Evolutionary conservation across 2,329 filamentous ascomycete genomes (phyloP).

Genomic region (Chrysosporium keratinophilum): DNA sequence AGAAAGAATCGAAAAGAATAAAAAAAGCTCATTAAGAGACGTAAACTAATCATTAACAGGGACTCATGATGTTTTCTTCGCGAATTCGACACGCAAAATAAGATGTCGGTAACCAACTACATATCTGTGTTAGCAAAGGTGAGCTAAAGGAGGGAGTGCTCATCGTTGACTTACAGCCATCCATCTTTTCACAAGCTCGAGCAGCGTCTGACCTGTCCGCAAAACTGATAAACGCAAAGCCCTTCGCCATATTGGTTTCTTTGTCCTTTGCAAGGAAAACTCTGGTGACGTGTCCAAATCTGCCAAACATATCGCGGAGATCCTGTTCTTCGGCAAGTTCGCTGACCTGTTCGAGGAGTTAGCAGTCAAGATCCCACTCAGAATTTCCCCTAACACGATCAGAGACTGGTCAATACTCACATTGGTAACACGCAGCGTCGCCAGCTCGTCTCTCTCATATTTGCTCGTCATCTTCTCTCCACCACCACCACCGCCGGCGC

Average conservation of each 20-base stretch:
- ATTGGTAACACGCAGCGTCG: slow-evolving; percentile 94
- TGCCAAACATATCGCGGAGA: slow-evolving; percentile 94
- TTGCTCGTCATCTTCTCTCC: slow-evolving; percentile 87
- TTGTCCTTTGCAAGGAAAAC: slow-evolving; percentile 97
- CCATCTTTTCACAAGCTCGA: slow-evolving; percentile 93
- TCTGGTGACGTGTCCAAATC: slow-evolving; percentile 90
- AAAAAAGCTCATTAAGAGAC: slow-evolving; percentile 5
- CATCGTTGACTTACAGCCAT: slow-evolving; percentile 56
- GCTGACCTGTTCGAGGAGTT: slow-evolving; percentile 56
- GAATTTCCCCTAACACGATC: not conserved
- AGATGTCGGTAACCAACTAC: slow-evolving; percentile 44
- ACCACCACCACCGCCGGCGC: slow-evolving; percentile 32
- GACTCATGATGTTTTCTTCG: slow-evolving; percentile 34
- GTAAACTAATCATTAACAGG: slow-evolving; percentile 3
- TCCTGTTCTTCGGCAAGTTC: slow-evolving; percentile 96
- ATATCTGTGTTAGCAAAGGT: slow-evolving; percentile 15
- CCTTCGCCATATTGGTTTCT: slow-evolving; percentile 92
- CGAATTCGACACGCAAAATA: slow-evolving; percentile 45
- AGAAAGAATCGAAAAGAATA: slow-evolving; percentile 13
- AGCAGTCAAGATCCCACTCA: not conserved
- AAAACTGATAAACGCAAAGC: slow-evolving; percentile 97
- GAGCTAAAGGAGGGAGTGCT: not conserved
- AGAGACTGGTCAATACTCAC: slow-evolving; percentile 47
- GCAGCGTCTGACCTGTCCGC: slow-evolving; percentile 81
- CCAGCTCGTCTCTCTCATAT: slow-evolving; percentile 92